Evolutionary conservation across 2,329 filamentous ascomycete genomes (phyloP), one percentile per base, ranked within the genome.

Genomic region (Talaromyces sp.): DNA sequence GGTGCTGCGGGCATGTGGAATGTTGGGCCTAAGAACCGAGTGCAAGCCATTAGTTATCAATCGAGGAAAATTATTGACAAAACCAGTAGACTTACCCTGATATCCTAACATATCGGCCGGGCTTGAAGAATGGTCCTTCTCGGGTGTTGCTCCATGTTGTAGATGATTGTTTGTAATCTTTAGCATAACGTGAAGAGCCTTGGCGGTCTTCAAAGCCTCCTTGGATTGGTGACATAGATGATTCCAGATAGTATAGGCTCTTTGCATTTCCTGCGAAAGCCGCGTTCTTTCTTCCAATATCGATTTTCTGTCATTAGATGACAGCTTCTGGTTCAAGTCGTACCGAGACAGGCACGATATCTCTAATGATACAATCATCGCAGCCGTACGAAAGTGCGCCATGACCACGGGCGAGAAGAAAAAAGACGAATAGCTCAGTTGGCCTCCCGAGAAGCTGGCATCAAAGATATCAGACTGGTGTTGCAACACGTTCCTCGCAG

Each of bases 311-410:
- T 64, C 55, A 30, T 28, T 52, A 22, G 49, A 30, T 11, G 60
- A 59, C 39, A 66, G 39, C 10, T 62, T 58, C 36, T 64, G 65
- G 51, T 60, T 63, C 30, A 66, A 53, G 39, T 66, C 65, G 36
- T 64, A 58, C 36, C 17, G 63, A 64, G 55, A 57, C 47, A 58
- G 52, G 42, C 57, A 60, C 10, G 60, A 59, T 19, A 67, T 66
- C 49, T 67, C 65, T 15, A 67, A 30, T 17, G 52, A 67, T 51
- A 65, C 51, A 30, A 67, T 56, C 63, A 67, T 67, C 9, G 65
- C 63, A 17, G 65, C 65, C 1, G 62, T 59, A 10, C 64, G 63
- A 32, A 65, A 65, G 53, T 64, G 58, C 39, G 60, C 62, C 15
- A 62, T 52, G 1, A 62, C 60, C 11, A 62, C 53, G 8, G 65